These are phyloP conservation scores for Neoconidiobolus thromboides DNA, from an alignment of 371 early-diverging fungal species.

Conservation along the genomic window DNA sequence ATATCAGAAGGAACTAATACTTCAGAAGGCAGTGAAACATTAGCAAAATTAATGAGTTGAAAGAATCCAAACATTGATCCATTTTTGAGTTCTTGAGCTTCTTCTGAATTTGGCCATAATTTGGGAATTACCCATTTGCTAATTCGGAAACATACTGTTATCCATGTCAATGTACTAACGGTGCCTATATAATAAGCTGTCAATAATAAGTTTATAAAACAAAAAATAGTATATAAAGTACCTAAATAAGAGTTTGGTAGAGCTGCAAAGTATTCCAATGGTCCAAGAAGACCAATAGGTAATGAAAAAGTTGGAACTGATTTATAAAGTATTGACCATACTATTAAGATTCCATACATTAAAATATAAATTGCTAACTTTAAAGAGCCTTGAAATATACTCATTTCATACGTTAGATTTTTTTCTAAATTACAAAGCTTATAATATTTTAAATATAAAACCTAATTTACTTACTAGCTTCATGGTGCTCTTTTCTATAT, in stretches of 20 bases:
- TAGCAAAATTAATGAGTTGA: too few species aligned
- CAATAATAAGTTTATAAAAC: background rate
- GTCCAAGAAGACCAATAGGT: background rate
- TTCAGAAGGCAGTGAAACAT: too few species aligned
- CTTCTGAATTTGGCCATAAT: too few species aligned
- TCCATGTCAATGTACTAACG: background rate
- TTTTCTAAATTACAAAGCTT: background rate
- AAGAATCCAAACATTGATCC: too few species aligned
- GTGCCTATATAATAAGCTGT: background rate
- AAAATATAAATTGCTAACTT: background rate
- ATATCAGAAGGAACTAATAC: too few species aligned
- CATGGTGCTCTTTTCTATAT: background rate
- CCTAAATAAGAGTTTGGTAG: background rate
- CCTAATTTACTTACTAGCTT: background rate
- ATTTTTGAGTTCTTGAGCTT: too few species aligned
- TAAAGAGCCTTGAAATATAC: background rate
- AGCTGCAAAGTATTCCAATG: background rate
- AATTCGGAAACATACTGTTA: background rate
- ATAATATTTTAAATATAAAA: background rate
- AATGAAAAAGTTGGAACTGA: background rate
- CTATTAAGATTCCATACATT: background rate
- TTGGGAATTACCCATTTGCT: background rate
- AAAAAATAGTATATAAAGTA: background rate
- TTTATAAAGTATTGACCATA: background rate
- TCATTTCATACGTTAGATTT: background rate